Base-by-base conservation (phyloP, 2,329 filamentous ascomycete species). In the Penicillium thymicola region DNA sequence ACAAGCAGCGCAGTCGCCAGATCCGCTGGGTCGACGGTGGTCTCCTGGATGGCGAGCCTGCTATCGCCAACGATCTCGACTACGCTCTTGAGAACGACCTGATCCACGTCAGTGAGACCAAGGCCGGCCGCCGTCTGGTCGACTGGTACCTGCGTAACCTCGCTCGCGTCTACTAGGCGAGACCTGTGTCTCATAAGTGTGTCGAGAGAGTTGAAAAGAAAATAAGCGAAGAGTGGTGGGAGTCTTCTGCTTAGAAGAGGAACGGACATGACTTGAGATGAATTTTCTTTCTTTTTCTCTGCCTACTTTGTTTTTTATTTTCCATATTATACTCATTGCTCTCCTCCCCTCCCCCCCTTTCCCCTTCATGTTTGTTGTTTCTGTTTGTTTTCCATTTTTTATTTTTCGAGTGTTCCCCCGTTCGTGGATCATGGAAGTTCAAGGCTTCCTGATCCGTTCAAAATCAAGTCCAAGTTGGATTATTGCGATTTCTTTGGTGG, bases 141-240 rank as follows among this genome's bases (percentile, higher is more conserved):
- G 94, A 99, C 79, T 99, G 94, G 94, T 99, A 99, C 78, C 85
- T 99, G 73, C 88, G 94, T 74, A 99, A 99, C 82, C 82, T 99
- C 71, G 90, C 92, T 59, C 88, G 94, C 75, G 95, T 92, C 57
- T 99, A 99, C 82, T 96, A 89, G 64, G 61, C 23, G 36, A 2
- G 49, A 48, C 42, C 37, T 18, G 44, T 48, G 28, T 60, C 53
- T 59, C 46, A 53, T 49, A 57, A 59, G 53, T 64, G 46, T 49
- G 52, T 25, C 50, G 55, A 57, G 55, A 57, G 59, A 60, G 55
- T 57, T 51, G 50, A 50, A 59, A 55, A 58, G 53, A 51, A 60
- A 60, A 63, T 59, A 60, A 57, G 59, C 61, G 57, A 61, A 63
- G 59, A 38, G 58, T 62, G 59, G 62, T 59, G 38, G 46, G 50